These are phyloP conservation scores for Beauveria sp. DNA, from an alignment of 2,329 filamentous ascomycete genomes.

Conservation along the genomic window DNA sequence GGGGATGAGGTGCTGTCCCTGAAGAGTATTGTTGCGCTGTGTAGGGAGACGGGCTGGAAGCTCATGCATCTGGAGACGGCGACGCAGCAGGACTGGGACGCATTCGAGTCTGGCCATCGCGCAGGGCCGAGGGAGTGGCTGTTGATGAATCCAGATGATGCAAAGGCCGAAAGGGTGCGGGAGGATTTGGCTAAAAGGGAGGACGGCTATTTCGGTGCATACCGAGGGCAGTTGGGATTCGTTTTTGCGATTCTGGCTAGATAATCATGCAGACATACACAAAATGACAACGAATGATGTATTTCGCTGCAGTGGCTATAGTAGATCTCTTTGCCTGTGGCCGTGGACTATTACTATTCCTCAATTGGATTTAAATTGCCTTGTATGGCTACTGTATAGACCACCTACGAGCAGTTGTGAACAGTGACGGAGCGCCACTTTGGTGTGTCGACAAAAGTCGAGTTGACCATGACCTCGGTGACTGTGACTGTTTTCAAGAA, in stretches of 20 bases:
- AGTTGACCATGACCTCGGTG: slow-evolving; percentile 17
- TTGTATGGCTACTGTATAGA: neutral
- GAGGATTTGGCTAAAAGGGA: slow-evolving; percentile 8
- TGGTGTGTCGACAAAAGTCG: slow-evolving; percentile 18
- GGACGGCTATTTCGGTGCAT: slow-evolving; percentile 2
- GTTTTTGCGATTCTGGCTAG: slow-evolving; percentile 12
- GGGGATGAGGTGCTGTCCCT: slow-evolving; percentile 9
- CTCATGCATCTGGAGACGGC: slow-evolving; percentile 13
- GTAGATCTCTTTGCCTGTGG: too few relatives aligned
- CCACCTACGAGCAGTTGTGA: slow-evolving; percentile 15
- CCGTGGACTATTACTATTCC: too few relatives aligned
- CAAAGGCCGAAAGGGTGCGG: neutral
- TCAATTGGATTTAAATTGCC: neutral
- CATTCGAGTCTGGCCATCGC: slow-evolving; percentile 13
- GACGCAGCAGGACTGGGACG: slow-evolving; percentile 14
- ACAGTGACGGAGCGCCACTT: slow-evolving; percentile 18
- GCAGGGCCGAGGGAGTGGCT: slow-evolving; percentile 11
- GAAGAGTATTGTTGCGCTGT: slow-evolving; percentile 1
- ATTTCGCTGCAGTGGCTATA: too few relatives aligned
- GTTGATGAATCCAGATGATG: neutral
- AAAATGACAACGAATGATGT: too few relatives aligned
- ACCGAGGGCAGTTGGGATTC: slow-evolving; percentile 11
- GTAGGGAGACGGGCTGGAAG: slow-evolving; percentile 13
- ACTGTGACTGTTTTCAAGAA: slow-evolving; percentile 15
- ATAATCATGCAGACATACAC: neutral